Evolutionary conservation across 352 stramenopile genomes (phyloP).

Genomic region (Halophytophthora polymorphica): DNA sequence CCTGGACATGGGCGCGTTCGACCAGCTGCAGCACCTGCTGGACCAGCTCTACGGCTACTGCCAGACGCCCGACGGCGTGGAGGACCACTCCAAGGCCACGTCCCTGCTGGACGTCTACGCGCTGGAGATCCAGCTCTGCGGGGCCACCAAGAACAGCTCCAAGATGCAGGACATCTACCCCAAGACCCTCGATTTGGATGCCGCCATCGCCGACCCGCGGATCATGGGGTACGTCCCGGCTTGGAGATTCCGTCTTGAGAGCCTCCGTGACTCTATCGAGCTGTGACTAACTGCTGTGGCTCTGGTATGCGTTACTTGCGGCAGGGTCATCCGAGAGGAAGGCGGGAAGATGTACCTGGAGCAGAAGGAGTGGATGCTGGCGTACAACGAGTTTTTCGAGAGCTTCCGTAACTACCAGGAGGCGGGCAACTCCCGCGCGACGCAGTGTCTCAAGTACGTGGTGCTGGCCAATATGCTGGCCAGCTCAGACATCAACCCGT

Average conservation of each 20-base stretch:
- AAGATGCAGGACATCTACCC: conserved; percentile 89
- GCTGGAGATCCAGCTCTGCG: conserved; percentile 90
- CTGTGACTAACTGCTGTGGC: conserved; percentile 6
- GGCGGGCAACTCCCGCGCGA: conserved; percentile 83
- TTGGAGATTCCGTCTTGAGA: neutral
- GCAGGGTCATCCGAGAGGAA: conserved; percentile 86
- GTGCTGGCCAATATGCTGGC: conserved; percentile 92
- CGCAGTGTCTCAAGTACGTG: conserved; percentile 91
- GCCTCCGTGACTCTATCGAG: neutral
- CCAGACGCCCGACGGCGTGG: conserved; percentile 58
- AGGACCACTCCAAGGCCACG: conserved; percentile 83
- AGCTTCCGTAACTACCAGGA: conserved; percentile 93
- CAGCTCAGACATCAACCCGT: conserved; percentile 92
- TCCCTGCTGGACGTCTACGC: conserved; percentile 90
- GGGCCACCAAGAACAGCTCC: conserved; percentile 82
- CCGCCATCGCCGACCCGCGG: conserved; percentile 84
- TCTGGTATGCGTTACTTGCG: neutral
- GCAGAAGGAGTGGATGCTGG: conserved; percentile 84
- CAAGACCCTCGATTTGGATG: conserved; percentile 87
- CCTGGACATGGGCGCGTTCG: conserved; percentile 71
- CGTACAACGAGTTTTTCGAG: conserved; percentile 94
- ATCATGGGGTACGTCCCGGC: conserved; percentile 80
- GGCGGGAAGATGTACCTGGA: conserved; percentile 93
- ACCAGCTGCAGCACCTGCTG: conserved; percentile 45
- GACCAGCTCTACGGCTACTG: conserved; percentile 83